Percentiles rank a stretch among this genome's conserved stretches.
Conservation (phyloP, 2,329 filamentous ascomycete genomes). For the Aureobasidium sp. region DNA sequence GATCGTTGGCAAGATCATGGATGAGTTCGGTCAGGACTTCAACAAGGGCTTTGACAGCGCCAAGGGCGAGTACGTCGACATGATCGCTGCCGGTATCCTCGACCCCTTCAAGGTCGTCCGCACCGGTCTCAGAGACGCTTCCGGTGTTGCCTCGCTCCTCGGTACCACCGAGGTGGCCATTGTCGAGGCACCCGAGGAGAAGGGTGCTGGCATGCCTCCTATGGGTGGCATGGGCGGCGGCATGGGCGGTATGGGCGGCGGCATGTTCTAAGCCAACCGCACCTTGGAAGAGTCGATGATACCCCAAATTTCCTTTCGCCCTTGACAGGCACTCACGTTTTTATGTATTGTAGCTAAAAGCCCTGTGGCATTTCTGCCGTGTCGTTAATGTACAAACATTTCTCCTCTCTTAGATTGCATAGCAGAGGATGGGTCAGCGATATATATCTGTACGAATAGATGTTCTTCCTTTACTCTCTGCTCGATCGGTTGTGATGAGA, state of each 20-base stretch:
- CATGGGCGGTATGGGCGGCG: slow-evolving; percentile 57
- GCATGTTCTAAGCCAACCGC: slow-evolving; percentile 53
- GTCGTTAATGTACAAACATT: slow-evolving; percentile 15
- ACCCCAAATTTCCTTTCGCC: slow-evolving; percentile 15
- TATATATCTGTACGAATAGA: slow-evolving; percentile 2
- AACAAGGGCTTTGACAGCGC: slow-evolving; percentile 97
- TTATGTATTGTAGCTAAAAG: slow-evolving; percentile 16
- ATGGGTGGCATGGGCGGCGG: slow-evolving; percentile 57
- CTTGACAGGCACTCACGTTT: slow-evolving; percentile 4
- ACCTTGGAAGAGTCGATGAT: slow-evolving; percentile 12
- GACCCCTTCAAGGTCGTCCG: slow-evolving; percentile 99
- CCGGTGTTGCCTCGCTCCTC: slow-evolving; percentile 90
- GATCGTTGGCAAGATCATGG: slow-evolving; percentile 94
- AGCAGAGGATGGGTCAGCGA: not conserved
- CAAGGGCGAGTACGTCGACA: slow-evolving; percentile 97
- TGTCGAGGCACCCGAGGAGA: slow-evolving; percentile 91
- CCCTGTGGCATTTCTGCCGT: slow-evolving; percentile 14
- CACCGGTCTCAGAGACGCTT: slow-evolving; percentile 89
- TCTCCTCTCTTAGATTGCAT: slow-evolving; percentile 13
- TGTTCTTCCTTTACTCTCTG: no score
- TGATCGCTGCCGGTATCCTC: slow-evolving; percentile 94
- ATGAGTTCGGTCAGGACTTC: slow-evolving; percentile 87
- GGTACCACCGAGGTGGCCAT: slow-evolving; percentile 98
- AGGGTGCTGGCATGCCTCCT: slow-evolving; percentile 54
- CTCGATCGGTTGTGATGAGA: not conserved